Conservation (phyloP, 164 flowering plant genomes). For the Vitis riparia region DNA sequence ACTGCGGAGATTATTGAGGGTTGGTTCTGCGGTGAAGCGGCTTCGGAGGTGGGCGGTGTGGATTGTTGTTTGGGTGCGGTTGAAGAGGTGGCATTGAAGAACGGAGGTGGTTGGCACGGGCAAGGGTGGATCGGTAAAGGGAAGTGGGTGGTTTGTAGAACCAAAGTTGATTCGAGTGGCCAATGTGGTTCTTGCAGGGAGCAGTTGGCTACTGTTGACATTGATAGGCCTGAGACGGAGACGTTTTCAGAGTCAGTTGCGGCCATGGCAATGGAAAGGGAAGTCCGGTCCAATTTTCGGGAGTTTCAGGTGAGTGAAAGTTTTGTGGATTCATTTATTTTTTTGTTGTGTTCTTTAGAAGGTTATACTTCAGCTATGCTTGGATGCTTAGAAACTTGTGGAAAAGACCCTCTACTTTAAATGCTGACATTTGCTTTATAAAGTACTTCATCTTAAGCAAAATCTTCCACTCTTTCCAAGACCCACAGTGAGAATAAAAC, state of each 20-base stretch:
- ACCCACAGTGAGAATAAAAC: no score
- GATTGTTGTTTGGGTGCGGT: slow-evolving; percentile 33
- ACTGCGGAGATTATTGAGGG: slow-evolving; percentile 56
- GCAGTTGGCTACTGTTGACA: slow-evolving; percentile 74
- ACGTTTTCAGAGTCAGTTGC: slow-evolving; percentile 71
- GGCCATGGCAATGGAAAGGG: slow-evolving; percentile 72
- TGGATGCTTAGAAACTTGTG: no score
- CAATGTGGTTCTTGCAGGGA: slow-evolving; percentile 53
- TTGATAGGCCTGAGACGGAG: slow-evolving; percentile 63
- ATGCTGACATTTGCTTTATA: no score
- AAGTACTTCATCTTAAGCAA: no score
- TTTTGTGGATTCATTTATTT: not conserved
- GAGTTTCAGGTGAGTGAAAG: slow-evolving; percentile 58
- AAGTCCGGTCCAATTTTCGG: slow-evolving; percentile 53
- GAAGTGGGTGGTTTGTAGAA: slow-evolving; percentile 52
- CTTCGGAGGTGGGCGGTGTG: slow-evolving; percentile 31
- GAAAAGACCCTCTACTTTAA: not conserved
- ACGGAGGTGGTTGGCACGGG: slow-evolving; percentile 98
- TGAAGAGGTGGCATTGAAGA: slow-evolving; percentile 45
- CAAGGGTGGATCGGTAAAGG: slow-evolving; percentile 88
- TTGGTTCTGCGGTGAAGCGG: slow-evolving; percentile 61
- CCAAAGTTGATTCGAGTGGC: slow-evolving; percentile 41
- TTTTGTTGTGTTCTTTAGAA: not conserved
- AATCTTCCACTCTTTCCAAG: no score
- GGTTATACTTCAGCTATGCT: not conserved